Base-by-base conservation (phyloP, 768 basidiomycete species). In the Boletus fagicola region DNA sequence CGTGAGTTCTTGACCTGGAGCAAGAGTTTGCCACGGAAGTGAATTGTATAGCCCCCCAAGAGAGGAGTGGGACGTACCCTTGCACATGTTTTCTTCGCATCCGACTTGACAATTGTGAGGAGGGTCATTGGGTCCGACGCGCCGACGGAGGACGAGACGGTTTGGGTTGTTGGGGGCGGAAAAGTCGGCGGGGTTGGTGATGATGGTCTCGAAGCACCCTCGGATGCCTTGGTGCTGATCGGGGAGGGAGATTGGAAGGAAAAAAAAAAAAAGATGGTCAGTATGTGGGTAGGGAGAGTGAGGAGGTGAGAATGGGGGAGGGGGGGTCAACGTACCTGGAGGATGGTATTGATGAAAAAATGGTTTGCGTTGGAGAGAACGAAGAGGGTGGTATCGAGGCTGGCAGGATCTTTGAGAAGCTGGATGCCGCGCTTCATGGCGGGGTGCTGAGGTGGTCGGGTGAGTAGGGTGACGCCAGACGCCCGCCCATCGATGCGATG, bases 61-160 rank as follows among this genome's bases (percentile, higher is more conserved):
- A 31, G 24, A 33, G 2, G 5, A n/a, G 22, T n/a, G 16, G 20
- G 12, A 56, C 49, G 45, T 20, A 86, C 92, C 93, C 78, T 99
- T 99, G 80, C 97, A 99, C 95, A 99, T 97, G 78, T 99, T 98
- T 15, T 87, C 83, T 55, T 87, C 86, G 77, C 97, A 99, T 7
- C 96, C 96, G 51, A 96, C 80, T 44, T 76, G 77, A 74, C 97
- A 99, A 8, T 67, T 69, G 71, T 98, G 97, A 57, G 93, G 93
- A 2, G 85, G 85, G 1, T 84, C 90, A 22, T 75, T 63, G 12
- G 92, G 90, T 57, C 87, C 88, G 43, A 98, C 77, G 44, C 88
- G 80, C 15, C 95, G 81, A 31, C 83, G 80, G 47, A 99, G 75
- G 55, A 86, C 83, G 53, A 98, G 84, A 7, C 90, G 77, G 36